These are phyloP conservation scores for Waltergamsia citrina DNA, from an alignment of 2,329 filamentous ascomycete species.

Conservation along the genomic window DNA sequence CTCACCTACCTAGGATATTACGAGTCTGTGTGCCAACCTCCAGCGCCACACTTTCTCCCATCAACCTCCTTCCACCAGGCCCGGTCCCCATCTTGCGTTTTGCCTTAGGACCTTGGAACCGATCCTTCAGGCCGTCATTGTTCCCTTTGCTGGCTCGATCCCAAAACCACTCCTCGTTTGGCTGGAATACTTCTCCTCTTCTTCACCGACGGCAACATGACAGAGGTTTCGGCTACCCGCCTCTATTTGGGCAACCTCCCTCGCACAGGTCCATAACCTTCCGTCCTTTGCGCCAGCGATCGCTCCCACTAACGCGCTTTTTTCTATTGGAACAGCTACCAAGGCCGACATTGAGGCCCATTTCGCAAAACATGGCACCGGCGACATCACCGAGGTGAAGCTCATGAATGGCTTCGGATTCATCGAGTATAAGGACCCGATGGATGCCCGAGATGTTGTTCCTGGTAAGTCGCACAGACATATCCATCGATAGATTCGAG, in stretches of 20 bases:
- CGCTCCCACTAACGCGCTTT: constrained; percentile 2
- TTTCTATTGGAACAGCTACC: constrained; percentile 57
- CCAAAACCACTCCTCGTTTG: neutral
- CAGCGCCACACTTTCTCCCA: no score
- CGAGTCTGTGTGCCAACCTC: no score
- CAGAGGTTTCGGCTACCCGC: constrained; percentile 86
- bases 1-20: neutral
- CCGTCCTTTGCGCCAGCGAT: neutral
- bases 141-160: neutral
- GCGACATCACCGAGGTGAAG: constrained; percentile 98
- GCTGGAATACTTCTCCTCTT: neutral
- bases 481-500: no score
- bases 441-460: constrained; percentile 97
- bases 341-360: constrained; percentile 95
- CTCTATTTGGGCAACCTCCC: constrained; percentile 97
- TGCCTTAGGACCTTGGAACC: constrained; percentile 1
- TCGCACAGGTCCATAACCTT: constrained; percentile 65
- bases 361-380: constrained; percentile 91
- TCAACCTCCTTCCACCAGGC: neutral
- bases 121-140: neutral
- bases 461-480: constrained; percentile 75
- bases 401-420: constrained; percentile 99
- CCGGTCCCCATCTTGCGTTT: neutral
- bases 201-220: constrained; percentile 43
- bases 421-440: constrained; percentile 97